These are phyloP conservation scores for Penicillium canescens DNA, from an alignment of 495 filamentous ascomycete genomes.

Conservation along the genomic window DNA sequence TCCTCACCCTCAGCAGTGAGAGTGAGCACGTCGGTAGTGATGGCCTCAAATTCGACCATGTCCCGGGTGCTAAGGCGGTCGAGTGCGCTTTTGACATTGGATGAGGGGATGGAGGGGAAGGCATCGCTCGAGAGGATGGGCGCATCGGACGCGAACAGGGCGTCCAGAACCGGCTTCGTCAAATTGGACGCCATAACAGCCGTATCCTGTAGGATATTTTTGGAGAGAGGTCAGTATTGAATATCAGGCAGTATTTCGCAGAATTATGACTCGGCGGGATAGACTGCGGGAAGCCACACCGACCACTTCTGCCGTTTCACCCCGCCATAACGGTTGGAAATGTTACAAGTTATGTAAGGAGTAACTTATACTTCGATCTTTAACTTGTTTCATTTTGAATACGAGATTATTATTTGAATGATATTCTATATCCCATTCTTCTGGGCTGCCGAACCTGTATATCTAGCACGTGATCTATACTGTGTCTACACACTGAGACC, in stretches of 20 bases:
- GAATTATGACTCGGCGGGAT: conserved; percentile 29
- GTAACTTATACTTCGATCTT: neutral
- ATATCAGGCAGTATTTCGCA: conserved; percentile 21
- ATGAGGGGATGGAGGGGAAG: conserved; percentile 72
- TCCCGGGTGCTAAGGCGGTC: conserved; percentile 79
- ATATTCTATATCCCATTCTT: too few relatives aligned
- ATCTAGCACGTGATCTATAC: too few relatives aligned
- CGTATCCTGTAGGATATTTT: conserved; percentile 25
- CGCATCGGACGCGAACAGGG: conserved; percentile 60
- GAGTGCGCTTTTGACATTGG: conserved; percentile 78
- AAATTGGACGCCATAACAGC: conserved; percentile 61
- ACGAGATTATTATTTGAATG: too few relatives aligned
- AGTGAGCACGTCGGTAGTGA: conserved; percentile 74
- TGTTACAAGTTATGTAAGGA: too few relatives aligned
- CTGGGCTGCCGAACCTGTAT: too few relatives aligned
- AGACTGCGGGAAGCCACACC: conserved; percentile 21
- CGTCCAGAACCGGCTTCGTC: conserved; percentile 63
- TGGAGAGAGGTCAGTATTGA: conserved; percentile 14
- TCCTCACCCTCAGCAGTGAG: conserved; percentile 77
- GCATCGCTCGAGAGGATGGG: conserved; percentile 71
- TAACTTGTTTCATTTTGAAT: neutral
- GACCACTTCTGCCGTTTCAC: conserved; percentile 25
- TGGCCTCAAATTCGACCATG: conserved; percentile 83
- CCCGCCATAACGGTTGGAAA: conserved; percentile 15
- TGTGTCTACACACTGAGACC: too few relatives aligned